Conservation (phyloP, 2,329 filamentous ascomycete genomes). For the Talaromyces sp. region DNA sequence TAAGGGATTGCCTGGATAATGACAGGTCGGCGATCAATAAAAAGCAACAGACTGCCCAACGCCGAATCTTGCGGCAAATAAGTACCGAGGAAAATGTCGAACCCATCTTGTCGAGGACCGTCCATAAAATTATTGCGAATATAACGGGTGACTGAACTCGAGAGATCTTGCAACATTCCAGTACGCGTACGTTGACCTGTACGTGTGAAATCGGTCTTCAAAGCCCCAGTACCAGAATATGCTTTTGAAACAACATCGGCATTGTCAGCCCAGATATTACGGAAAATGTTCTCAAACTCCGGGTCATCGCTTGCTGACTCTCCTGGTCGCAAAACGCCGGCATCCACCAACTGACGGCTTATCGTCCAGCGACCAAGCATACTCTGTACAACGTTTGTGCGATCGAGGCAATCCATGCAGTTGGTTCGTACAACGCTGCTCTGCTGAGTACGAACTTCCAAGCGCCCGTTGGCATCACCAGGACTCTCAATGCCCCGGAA, state of each 20-base stretch:
- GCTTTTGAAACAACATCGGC: conserved; percentile 90
- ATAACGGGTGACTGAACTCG: conserved; percentile 85
- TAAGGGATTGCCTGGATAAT: conserved; percentile 94
- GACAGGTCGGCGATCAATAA: conserved; percentile 79
- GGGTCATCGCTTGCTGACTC: conserved; percentile 76
- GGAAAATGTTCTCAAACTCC: conserved; percentile 85
- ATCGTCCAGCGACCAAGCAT: conserved; percentile 90
- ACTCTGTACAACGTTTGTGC: conserved; percentile 96
- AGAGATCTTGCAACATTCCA: conserved; percentile 81
- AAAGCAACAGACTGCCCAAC: conserved; percentile 70
- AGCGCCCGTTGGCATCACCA: conserved; percentile 63
- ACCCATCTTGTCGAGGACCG: conserved; percentile 90
- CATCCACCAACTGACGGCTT: conserved; percentile 81
- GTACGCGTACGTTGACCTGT: conserved; percentile 82
- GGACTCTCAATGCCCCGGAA: conserved; percentile 90
- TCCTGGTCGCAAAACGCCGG: conserved; percentile 73
- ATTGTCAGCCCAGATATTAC: conserved; percentile 98
- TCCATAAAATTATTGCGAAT: conserved; percentile 92
- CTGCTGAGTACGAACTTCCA: conserved; percentile 80
- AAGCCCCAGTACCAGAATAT: conserved; percentile 92
- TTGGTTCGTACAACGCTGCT: conserved; percentile 93
- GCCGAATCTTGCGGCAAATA: conserved; percentile 74
- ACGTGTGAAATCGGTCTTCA: conserved; percentile 98
- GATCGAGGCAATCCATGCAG: conserved; percentile 98
- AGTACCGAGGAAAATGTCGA: conserved; percentile 86